phyloP scores from a whole-genome alignment of 2,329 filamentous ascomycete species.

The Pseudocercospora eumusae region DNA sequence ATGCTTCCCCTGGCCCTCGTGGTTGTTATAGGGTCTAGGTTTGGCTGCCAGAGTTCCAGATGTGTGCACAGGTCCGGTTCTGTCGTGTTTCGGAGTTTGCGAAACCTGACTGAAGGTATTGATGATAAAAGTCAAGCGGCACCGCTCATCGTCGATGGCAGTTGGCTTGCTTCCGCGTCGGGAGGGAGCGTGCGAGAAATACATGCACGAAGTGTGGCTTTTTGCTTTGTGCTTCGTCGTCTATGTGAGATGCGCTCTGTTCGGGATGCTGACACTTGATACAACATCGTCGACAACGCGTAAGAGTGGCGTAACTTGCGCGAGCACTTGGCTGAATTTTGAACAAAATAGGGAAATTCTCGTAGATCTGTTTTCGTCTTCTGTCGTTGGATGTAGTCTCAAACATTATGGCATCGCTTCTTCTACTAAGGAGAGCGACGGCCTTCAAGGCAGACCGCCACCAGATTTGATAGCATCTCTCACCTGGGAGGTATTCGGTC shows the following conservation, averaged over 20 bases:
- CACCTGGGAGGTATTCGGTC: slow-evolving; percentile 60
- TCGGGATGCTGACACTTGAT: neutral
- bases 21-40: slow-evolving; percentile 7
- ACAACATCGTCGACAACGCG: neutral
- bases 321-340: neutral
- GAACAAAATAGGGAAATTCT: neutral
- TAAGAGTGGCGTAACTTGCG: neutral
- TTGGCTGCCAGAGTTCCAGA: slow-evolving; percentile 1
- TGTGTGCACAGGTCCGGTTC: slow-evolving; percentile 3
- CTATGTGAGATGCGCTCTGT: neutral
- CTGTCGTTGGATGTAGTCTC: neutral
- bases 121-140: neutral
- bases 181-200: neutral
- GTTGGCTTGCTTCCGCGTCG: neutral
- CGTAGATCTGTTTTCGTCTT: neutral
- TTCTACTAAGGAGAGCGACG: neutral
- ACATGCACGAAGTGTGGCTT: neutral
- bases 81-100: neutral
- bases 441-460: slow-evolving; percentile 52
- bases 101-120: neutral
- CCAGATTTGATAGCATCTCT: slow-evolving; percentile 63
- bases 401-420: neutral
- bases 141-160: slow-evolving; percentile 6
- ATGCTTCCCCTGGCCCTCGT: neutral
- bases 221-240: neutral